Percentiles rank a stretch among this genome's conserved stretches.
Conservation (phyloP, 805 yeast species). For the Candida wancherniae region DNA sequence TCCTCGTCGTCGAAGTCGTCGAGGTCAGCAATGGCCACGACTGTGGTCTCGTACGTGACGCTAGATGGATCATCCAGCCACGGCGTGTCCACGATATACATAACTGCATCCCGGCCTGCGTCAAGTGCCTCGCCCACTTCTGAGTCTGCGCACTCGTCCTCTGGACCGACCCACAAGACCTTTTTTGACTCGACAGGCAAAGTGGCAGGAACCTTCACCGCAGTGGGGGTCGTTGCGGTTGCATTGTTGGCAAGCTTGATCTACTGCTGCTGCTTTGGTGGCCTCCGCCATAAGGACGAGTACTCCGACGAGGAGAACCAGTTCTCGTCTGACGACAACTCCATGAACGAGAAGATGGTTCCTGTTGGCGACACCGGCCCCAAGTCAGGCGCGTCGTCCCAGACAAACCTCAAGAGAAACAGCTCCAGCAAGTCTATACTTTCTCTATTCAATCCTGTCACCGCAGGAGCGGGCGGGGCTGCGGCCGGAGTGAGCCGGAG, state of each 20-base stretch:
- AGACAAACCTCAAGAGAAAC: slow-evolving; percentile 25
- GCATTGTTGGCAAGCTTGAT: slow-evolving; percentile 40
- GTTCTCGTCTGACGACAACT: slow-evolving; percentile 29
- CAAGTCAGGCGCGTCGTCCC: slow-evolving; percentile 12
- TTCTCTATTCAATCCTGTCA: slow-evolving; percentile 18
- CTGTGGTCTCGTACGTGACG: slow-evolving; percentile 30
- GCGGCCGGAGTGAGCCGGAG: slow-evolving; percentile 23
- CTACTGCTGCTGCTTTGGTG: slow-evolving; percentile 34
- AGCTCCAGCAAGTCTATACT: slow-evolving; percentile 33
- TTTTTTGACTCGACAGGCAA: slow-evolving; percentile 70
- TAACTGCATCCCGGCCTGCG: slow-evolving; percentile 16
- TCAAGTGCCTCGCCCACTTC: slow-evolving; percentile 7
- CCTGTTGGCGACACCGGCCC: slow-evolving; percentile 6
- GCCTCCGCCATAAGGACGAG: slow-evolving; percentile 18
- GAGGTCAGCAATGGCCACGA: slow-evolving; percentile 24
- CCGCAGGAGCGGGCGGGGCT: slow-evolving; percentile 11
- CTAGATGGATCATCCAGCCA: slow-evolving; percentile 29
- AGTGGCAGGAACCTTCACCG: slow-evolving; percentile 82
- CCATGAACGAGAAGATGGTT: slow-evolving; percentile 19
- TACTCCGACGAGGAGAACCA: slow-evolving; percentile 39
- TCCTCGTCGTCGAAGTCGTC: slow-evolving; percentile 12
- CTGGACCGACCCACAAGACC: slow-evolving; percentile 4
- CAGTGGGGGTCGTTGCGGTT: slow-evolving; percentile 61
- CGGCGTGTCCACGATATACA: slow-evolving; percentile 18
- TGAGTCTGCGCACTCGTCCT: slow-evolving; percentile 3